phyloP scores from a whole-genome alignment of 768 basidiomycete species.

The Wakefieldia striispora region DNA sequence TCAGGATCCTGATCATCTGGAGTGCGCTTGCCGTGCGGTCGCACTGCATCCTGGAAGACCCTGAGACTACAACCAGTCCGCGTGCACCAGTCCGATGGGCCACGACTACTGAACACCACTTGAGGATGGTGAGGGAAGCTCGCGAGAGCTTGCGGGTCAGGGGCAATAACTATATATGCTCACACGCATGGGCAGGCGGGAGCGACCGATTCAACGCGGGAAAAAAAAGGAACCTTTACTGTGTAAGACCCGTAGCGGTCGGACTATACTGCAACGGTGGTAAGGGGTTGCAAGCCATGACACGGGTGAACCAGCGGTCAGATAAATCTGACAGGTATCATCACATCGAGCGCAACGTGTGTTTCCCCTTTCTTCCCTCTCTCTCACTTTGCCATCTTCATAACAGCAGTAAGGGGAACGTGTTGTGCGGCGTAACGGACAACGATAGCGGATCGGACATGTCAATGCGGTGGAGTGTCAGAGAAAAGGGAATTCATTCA shows the following conservation, averaged over 20 bases:
- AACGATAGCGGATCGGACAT: neutral
- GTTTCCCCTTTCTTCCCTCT: neutral
- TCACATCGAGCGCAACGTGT: constrained; percentile 18
- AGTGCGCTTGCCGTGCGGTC: constrained; percentile 25
- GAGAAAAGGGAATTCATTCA: constrained; percentile 1
- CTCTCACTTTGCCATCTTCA: neutral
- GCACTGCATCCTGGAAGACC: constrained; percentile 20
- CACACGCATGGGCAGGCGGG: neutral
- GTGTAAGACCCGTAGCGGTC: neutral
- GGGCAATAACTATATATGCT: neutral
- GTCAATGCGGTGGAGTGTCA: neutral
- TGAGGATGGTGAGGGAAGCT: too few species aligned
- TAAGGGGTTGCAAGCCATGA: too few species aligned
- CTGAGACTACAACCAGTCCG: constrained; percentile 17
- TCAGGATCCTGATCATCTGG: constrained; percentile 20
- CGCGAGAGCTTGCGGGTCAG: constrained; percentile 6
- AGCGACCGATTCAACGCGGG: neutral
- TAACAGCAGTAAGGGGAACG: neutral
- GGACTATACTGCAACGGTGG: too few species aligned
- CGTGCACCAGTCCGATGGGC: constrained; percentile 9
- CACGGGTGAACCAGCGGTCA: constrained; percentile 6
- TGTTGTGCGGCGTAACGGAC: neutral
- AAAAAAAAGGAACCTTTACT: neutral
- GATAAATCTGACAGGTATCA: constrained; percentile 19
- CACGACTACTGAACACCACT: neutral